These are phyloP conservation scores for Vitis rupestris DNA, from an alignment of 164 flowering plant species.

Conservation along the genomic window DNA sequence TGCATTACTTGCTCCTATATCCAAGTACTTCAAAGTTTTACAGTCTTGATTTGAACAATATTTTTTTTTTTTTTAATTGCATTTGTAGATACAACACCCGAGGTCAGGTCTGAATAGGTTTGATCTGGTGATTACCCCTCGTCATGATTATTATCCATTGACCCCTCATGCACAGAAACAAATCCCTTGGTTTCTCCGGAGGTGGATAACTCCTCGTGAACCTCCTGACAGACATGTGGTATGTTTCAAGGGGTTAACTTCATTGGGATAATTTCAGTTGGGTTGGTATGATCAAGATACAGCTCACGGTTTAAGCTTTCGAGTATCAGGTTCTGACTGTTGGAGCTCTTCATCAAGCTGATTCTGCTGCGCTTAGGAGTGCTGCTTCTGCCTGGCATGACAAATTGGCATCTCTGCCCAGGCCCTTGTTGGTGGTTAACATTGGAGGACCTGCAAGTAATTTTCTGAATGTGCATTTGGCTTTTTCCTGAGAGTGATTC, in stretches of 20 bases:
- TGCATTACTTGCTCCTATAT: too few relatives aligned
- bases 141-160: slow-evolving; percentile 81
- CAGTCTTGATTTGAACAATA: too few relatives aligned
- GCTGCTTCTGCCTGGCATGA: slow-evolving; percentile 79
- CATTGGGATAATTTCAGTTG: not conserved
- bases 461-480: not conserved
- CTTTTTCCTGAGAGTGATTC: too few relatives aligned
- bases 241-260: slow-evolving; percentile 19
- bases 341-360: slow-evolving; percentile 88
- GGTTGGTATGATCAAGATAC: not conserved
- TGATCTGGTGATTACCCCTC: slow-evolving; percentile 82
- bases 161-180: slow-evolving; percentile 71
- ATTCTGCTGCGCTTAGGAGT: slow-evolving; percentile 59
- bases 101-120: slow-evolving; percentile 66
- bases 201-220: slow-evolving; percentile 82
- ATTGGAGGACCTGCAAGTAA: slow-evolving; percentile 91
- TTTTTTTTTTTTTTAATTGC: too few relatives aligned
- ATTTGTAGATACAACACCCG: slow-evolving; percentile 84
- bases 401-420: slow-evolving; percentile 69
- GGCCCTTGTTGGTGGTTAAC: slow-evolving; percentile 83
- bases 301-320: slow-evolving; percentile 6
- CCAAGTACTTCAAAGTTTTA: too few relatives aligned
- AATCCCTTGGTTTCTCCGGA: slow-evolving; percentile 65
- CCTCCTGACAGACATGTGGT: slow-evolving; percentile 81
- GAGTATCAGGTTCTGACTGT: slow-evolving; percentile 64